Base-by-base conservation (phyloP, 2,329 filamentous ascomycete species). In the Colletotrichum chlorophyti region DNA sequence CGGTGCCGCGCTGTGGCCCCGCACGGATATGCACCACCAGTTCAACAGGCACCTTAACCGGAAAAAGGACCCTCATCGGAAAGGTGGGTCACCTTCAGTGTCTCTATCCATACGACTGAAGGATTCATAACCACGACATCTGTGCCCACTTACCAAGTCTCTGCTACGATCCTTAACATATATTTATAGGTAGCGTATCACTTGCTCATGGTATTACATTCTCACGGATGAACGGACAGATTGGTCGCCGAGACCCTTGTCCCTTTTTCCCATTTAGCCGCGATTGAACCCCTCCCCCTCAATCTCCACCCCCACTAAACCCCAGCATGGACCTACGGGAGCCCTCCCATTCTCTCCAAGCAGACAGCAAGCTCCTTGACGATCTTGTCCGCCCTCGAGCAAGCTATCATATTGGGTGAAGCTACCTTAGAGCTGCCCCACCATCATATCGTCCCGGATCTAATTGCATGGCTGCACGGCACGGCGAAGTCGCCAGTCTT, bases 201-300 rank as follows among this genome's bases (percentile, higher is more conserved):
- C n/a, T n/a, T n/a, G n/a, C n/a, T n/a, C n/a, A n/a, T n/a, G n/a
- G n/a, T n/a, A n/a, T n/a, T n/a, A n/a, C n/a, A 35, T 17, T 23
- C 21, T 37, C 17, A 53, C 26, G 26, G 41, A 41, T 47, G 26
- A 32, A 47, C 31, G 34, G 34, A 32, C 32, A 34, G 26, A 34
- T 9, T 38, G 40, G 8, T 37, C 17, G 9, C 40, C 14, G 42
- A 40, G 32, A 29, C 15, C 12, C 21, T 21, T 21, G 21, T 27
- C 14, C n/a, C 19, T 31, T 27, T 42, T 46, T 53, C 35, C 29
- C 43, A 59, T 59, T 59, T 59, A 59, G 55, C 55, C 55, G 55
- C 51, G 31, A 55, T 24, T 26, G 7, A 10, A 8, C 54, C 50
- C 42, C 54, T 41, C 51, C 51, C 34, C 49, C 14, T 41, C 37